phyloP scores from a whole-genome alignment of 1,284 basidiomycete species.

The Mycena sp. region DNA sequence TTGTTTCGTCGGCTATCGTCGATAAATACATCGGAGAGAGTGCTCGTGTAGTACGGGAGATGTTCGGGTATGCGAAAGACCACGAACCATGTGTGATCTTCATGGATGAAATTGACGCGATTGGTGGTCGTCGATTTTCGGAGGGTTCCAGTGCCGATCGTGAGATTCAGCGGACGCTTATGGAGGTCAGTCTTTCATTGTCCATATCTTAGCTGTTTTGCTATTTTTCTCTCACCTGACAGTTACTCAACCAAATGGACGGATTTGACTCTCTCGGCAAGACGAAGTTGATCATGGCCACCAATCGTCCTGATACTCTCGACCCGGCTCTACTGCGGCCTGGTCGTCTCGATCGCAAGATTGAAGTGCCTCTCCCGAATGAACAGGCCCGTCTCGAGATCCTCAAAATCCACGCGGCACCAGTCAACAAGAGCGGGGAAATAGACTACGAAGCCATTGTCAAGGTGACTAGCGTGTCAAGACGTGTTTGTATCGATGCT shows the following conservation, averaged over 20 bases:
- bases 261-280: constrained; percentile 97
- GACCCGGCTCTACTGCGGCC: constrained; percentile 97
- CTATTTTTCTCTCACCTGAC: constrained; percentile 19
- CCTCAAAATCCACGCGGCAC: constrained; percentile 95
- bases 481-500: neutral
- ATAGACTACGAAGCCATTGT: constrained; percentile 98
- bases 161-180: constrained; percentile 98
- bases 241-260: constrained; percentile 99
- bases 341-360: constrained; percentile 96
- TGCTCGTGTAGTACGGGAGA: constrained; percentile 93
- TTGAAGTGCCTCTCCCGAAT: constrained; percentile 98
- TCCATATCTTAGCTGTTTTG: neutral
- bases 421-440: constrained; percentile 95
- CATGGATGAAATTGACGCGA: constrained; percentile 99
- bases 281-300: constrained; percentile 99
- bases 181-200: constrained; percentile 76
- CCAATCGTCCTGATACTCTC: constrained; percentile 95
- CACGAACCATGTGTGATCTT: constrained; percentile 99
- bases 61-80: constrained; percentile 98
- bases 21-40: constrained; percentile 99
- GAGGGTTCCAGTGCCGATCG: constrained; percentile 98
- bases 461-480: constrained; percentile 64
- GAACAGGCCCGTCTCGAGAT: constrained; percentile 97
- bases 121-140: constrained; percentile 95
- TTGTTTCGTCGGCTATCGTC: constrained; percentile 98